Evolutionary conservation across 2,329 filamentous ascomycete species (phyloP), one percentile per base, ranked within the genome.

Genomic region (Biscogniauxia sp.): DNA sequence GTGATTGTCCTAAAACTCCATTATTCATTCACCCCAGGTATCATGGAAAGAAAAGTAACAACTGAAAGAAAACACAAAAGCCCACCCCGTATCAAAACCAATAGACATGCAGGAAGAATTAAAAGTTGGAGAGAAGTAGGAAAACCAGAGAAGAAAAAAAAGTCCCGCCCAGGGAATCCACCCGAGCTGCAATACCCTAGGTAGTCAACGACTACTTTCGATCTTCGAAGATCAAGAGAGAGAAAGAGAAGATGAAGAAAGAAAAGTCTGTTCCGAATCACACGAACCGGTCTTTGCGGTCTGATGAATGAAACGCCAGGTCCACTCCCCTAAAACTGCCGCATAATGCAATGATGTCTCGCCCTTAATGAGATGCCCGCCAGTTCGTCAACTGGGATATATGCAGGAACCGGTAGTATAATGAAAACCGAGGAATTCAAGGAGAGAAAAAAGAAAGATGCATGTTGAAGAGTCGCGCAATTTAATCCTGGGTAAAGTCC

Each of bases 401-500:
- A 45, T 54, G 52, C 26, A 54, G 26, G 52, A 37, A 54, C 26
- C 32, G 20, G 25, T 26, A 54, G 20, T 54, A n/a, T 37, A 25
- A 28, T 53, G 60, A 60, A 51, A 54, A 61, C 61, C 54, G 51
- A 51, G 57, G 60, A 57, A 60, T 60, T 53, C 61, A 58, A 49
- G 58, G 60, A 64, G 55, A 57, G 54, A 28, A 17, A 60, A 59
- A 57, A 20, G 54, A 51, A 51, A 59, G 28, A 59, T 59, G 26
- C 52, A 26, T 6, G 25, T 4, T 57, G 55, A 63, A 53, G 28
- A 62, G 25, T 62, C 28, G 55, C 56, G 60, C 52, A 25, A 28
- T 66, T 66, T 32, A 66, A 70, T 76, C 79, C 68, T 79, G 77
- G 60, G 78, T 83, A 66, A 87, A 76, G 66, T 95, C 91, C 91